These are phyloP conservation scores for Echites panduratus DNA, from an alignment of 257 asterid genomes.

Conservation along the genomic window DNA sequence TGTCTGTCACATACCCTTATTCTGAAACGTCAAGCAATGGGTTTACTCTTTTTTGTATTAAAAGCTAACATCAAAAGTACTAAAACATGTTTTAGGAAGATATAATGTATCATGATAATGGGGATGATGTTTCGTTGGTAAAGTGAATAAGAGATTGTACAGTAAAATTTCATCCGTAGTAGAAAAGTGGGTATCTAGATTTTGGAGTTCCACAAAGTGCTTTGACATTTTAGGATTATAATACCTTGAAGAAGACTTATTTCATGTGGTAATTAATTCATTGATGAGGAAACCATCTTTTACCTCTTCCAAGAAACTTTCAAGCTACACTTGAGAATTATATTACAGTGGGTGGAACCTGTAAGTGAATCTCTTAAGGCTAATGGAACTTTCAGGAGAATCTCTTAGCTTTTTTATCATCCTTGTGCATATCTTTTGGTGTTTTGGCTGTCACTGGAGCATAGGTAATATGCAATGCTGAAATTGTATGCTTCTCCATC, in stretches of 20 bases:
- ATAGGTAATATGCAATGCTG: not conserved
- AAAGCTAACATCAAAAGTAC: not conserved
- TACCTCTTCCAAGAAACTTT: not conserved
- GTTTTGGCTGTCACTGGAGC: not conserved
- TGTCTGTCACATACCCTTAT: not conserved
- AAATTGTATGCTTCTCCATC: slow-evolving; percentile 1
- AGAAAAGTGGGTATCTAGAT: not conserved
- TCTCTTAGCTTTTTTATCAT: not conserved
- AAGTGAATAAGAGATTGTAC: not conserved
- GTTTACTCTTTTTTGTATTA: not conserved
- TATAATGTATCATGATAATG: not conserved
- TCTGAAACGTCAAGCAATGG: not conserved
- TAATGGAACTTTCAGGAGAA: not conserved
- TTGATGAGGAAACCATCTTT: not conserved
- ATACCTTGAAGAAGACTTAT: not conserved
- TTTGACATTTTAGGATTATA: not conserved
- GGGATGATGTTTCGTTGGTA: not conserved
- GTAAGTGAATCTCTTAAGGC: not conserved
- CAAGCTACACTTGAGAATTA: not conserved
- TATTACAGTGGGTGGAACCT: too few relatives aligned
- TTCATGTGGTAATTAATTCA: not conserved
- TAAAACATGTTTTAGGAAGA: too few relatives aligned
- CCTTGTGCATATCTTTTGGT: not conserved
- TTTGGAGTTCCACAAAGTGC: not conserved
- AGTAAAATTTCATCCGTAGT: not conserved